phyloP scores from a whole-genome alignment of 2,329 filamentous ascomycete genomes.

The Mycosphaerella arachidis region DNA sequence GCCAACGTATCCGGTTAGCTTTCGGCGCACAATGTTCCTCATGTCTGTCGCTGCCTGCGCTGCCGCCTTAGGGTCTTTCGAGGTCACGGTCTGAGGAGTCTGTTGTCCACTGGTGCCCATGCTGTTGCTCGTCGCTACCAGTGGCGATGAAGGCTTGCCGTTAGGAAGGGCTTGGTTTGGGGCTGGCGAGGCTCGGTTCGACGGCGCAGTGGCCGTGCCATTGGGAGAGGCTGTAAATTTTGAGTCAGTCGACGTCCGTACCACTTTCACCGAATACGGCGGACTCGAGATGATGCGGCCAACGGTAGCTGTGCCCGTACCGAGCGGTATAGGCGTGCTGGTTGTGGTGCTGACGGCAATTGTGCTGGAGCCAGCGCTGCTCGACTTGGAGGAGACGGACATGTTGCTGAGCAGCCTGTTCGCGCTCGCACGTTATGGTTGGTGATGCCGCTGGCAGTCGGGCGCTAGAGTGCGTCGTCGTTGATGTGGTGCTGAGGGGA shows the following conservation, averaged over 20 bases:
- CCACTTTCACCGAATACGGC: background rate
- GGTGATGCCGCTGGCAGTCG: conserved; percentile 12
- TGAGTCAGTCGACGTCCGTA: conserved; percentile 16
- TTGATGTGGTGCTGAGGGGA: conserved; percentile 16
- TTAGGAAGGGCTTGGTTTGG: conserved; percentile 40
- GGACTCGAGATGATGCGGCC: conserved; percentile 19
- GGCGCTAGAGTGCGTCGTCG: conserved; percentile 12
- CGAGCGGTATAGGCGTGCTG: conserved; percentile 15
- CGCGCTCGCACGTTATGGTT: conserved; percentile 16
- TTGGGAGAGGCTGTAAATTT: conserved; percentile 39
- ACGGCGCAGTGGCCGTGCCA: conserved; percentile 40
- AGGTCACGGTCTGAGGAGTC: conserved; percentile 56
- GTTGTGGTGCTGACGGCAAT: conserved; percentile 12
- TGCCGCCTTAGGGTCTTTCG: conserved; percentile 59
- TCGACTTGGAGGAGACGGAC: conserved; percentile 17
- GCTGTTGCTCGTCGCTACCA: conserved; percentile 55
- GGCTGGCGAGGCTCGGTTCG: conserved; percentile 45
- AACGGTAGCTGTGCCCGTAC: conserved; percentile 19
- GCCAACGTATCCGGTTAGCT: conserved; percentile 96
- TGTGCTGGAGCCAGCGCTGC: conserved; percentile 9
- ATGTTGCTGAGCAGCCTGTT: conserved; percentile 15
- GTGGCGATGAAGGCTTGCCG: conserved; percentile 52
- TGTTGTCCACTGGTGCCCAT: conserved; percentile 49
- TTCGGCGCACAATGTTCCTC: conserved; percentile 95
- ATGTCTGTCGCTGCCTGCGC: conserved; percentile 51